These are phyloP conservation scores for Micromonas commoda DNA, from an alignment of 139 green algal species.

Conservation along the genomic window DNA sequence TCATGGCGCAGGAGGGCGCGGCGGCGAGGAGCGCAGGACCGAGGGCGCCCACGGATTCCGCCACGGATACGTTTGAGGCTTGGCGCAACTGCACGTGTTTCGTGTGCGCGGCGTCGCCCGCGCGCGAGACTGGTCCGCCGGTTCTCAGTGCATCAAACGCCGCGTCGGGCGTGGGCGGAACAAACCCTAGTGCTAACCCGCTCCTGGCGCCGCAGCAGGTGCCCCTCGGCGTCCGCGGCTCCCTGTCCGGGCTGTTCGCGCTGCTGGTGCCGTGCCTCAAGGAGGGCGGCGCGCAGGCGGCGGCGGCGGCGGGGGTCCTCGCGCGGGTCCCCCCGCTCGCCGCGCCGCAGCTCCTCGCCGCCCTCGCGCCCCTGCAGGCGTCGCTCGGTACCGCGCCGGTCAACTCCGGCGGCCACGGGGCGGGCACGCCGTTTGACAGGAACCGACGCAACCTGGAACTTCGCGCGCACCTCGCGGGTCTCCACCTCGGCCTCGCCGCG, in stretches of 20 bases:
- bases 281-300: background rate
- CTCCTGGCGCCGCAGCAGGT: background rate
- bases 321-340: background rate
- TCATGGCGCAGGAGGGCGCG: slow-evolving; percentile 9
- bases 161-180: background rate
- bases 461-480: background rate
- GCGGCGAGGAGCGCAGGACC: background rate
- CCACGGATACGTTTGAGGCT: background rate
- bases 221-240: background rate
- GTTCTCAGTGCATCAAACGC: too few species aligned
- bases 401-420: background rate
- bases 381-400: background rate
- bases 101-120: background rate
- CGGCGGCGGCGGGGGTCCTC: background rate
- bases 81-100: slow-evolving; percentile 20
- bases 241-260: background rate
- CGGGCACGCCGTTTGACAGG: background rate
- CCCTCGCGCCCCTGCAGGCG: background rate
- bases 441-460: background rate
- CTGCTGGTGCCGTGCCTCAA: background rate
- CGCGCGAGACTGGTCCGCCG: background rate
- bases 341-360: background rate
- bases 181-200: background rate
- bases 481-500: background rate
- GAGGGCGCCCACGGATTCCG: background rate